Conservation (phyloP, 2,329 filamentous ascomycete species). For the Xylaria polymorpha region DNA sequence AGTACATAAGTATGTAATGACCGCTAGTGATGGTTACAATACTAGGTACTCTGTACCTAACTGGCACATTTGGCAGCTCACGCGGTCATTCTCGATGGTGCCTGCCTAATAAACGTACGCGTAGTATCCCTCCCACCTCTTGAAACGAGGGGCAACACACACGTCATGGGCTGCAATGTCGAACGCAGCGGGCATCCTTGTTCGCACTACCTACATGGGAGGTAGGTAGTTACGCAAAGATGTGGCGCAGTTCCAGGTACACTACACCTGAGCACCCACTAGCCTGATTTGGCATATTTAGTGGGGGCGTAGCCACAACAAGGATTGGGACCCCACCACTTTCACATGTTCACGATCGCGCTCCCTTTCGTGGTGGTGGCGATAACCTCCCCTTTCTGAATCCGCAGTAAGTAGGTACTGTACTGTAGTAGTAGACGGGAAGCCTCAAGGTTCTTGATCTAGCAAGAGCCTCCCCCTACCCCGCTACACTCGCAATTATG, state of each 20-base stretch:
- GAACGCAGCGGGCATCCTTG: neutral
- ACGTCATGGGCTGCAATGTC: slow-evolving; percentile 12
- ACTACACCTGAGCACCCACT: neutral
- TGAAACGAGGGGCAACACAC: slow-evolving; percentile 25
- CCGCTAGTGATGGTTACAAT: neutral
- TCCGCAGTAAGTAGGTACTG: neutral
- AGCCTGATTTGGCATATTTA: too few relatives aligned
- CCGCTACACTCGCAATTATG: neutral
- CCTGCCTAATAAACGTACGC: too few relatives aligned
- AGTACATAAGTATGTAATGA: too few relatives aligned
- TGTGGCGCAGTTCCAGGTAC: slow-evolving; percentile 21
- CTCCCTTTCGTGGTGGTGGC: neutral
- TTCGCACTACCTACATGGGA: neutral
- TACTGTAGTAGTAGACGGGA: too few relatives aligned
- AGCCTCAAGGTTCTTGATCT: neutral
- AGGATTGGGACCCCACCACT: neutral
- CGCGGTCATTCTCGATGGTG: neutral
- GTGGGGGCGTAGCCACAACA: neutral
- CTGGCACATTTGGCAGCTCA: neutral
- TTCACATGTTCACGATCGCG: slow-evolving; percentile 21
- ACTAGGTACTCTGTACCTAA: neutral
- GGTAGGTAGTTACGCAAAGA: slow-evolving; percentile 9
- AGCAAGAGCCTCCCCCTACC: neutral
- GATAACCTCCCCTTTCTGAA: neutral
- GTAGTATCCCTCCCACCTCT: neutral